These are phyloP conservation scores for Corchorus capsularis DNA, from an alignment of 345 rosid species.

Conservation along the genomic window DNA sequence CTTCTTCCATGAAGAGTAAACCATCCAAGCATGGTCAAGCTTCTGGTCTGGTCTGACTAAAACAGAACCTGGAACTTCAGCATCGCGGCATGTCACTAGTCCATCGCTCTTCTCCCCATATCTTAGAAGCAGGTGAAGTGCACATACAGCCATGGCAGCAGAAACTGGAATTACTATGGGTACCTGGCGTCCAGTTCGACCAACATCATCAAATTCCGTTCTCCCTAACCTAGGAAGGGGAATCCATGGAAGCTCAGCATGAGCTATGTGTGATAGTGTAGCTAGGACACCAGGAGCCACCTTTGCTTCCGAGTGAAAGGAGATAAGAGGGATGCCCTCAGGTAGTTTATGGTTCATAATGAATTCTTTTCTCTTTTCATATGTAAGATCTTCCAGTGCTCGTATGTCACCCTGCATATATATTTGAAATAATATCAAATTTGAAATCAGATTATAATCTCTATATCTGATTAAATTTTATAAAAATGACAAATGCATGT, in stretches of 20 bases:
- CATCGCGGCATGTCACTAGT: slow-evolving; percentile 61
- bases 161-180: slow-evolving; percentile 61
- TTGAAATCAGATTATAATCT: slow-evolving; percentile 1
- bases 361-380: slow-evolving; percentile 59
- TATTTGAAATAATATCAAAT: not conserved
- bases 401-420: slow-evolving; percentile 60
- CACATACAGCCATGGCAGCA: slow-evolving; percentile 60
- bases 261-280: slow-evolving; percentile 66
- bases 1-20: slow-evolving; percentile 48
- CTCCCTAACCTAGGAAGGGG: slow-evolving; percentile 42
- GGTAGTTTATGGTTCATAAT: slow-evolving; percentile 61
- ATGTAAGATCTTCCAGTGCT: slow-evolving; percentile 68
- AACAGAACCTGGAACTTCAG: slow-evolving; percentile 68
- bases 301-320: slow-evolving; percentile 61
- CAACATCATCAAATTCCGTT: slow-evolving; percentile 27
- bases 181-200: slow-evolving; percentile 44
- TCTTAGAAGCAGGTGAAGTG: slow-evolving; percentile 65
- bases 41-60: slow-evolving; percentile 54
- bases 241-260: slow-evolving; percentile 71
- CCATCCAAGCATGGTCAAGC: slow-evolving; percentile 75
- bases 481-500: not conserved
- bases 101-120: slow-evolving; percentile 77
- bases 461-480: not conserved
- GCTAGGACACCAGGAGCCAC: slow-evolving; percentile 56
- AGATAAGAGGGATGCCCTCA: slow-evolving; percentile 51